Evolutionary conservation across 495 filamentous ascomycete genomes (phyloP).

Genomic region (Hyaloscypha finlandica): DNA sequence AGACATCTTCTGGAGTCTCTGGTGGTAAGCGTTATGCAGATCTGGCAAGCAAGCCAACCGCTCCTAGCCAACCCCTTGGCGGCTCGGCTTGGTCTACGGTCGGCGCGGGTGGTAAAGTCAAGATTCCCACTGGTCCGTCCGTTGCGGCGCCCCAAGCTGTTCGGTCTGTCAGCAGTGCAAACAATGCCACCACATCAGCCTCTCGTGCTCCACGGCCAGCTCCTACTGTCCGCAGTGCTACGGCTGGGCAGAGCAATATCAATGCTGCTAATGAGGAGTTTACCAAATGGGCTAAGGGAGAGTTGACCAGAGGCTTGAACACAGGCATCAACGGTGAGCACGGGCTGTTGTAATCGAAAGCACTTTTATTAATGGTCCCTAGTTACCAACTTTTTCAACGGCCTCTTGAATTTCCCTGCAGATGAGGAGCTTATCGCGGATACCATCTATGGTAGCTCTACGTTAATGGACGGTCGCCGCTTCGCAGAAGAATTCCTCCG

Average conservation of each 20-base stretch:
- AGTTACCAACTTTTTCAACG: slow-evolving; percentile 82
- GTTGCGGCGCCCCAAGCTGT: slow-evolving; percentile 46
- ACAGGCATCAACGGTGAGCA: slow-evolving; percentile 59
- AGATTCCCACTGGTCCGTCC: slow-evolving; percentile 63
- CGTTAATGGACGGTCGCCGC: slow-evolving; percentile 85
- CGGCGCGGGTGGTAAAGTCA: slow-evolving; percentile 90
- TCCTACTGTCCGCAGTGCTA: slow-evolving; percentile 26
- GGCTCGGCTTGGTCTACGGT: slow-evolving; percentile 90
- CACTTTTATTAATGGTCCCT: slow-evolving; percentile 34
- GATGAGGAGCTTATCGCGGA: slow-evolving; percentile 84
- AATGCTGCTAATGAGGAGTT: slow-evolving; percentile 78
- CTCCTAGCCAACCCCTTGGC: slow-evolving; percentile 36
- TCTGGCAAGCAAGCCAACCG: slow-evolving; percentile 75
- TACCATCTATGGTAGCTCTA: slow-evolving; percentile 79
- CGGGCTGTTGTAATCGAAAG: not conserved
- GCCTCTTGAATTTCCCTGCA: slow-evolving; percentile 70
- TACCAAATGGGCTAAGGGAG: slow-evolving; percentile 82
- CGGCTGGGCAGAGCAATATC: slow-evolving; percentile 49
- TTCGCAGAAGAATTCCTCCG: slow-evolving; percentile 94
- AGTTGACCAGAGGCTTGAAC: slow-evolving; percentile 63
- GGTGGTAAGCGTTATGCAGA: slow-evolving; percentile 92
- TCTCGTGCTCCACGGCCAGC: slow-evolving; percentile 35
- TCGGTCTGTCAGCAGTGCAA: slow-evolving; percentile 56
- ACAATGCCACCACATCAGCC: slow-evolving; percentile 38
- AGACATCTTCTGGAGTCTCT: slow-evolving; percentile 49